These are phyloP conservation scores for Moricandia moricandioides DNA, from an alignment of 345 rosid species.

Conservation along the genomic window DNA sequence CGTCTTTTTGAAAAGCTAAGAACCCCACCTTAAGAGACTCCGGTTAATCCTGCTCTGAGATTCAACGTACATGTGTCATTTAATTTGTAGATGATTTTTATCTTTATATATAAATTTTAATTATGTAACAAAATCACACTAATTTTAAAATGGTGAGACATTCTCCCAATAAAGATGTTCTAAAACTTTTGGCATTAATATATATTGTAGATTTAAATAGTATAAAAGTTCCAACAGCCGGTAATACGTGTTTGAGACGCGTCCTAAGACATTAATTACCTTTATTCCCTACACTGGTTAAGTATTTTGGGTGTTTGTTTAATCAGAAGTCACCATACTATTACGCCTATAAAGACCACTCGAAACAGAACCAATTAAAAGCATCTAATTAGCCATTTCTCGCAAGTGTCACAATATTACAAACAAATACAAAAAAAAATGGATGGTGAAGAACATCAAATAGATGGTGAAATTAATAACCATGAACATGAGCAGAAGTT, in stretches of 20 bases:
- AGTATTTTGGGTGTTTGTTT: not conserved
- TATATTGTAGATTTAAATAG: not conserved
- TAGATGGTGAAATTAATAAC: constrained; percentile 9
- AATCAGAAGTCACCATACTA: not conserved
- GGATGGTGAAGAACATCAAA: constrained; percentile 21
- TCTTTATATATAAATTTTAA: too few species aligned
- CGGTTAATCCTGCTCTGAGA: too few species aligned
- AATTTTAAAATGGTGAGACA: too few species aligned
- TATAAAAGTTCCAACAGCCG: not conserved
- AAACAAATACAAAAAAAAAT: not conserved
- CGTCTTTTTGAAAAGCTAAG: too few species aligned
- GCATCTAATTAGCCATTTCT: not conserved
- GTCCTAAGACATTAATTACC: constrained; percentile 15
- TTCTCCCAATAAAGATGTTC: too few species aligned
- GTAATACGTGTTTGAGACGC: constrained; percentile 32
- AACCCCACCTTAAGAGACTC: too few species aligned
- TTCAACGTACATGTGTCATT: too few species aligned
- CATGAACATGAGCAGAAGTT: constrained; percentile 15
- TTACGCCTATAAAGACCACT: constrained; percentile 16
- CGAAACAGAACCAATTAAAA: not conserved
- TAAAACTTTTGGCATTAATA: not conserved
- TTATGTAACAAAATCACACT: too few species aligned
- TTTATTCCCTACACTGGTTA: not conserved
- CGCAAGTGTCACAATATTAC: not conserved
- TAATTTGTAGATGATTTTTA: too few species aligned